phyloP scores from a whole-genome alignment of 2,329 filamentous ascomycete species.

The Sporothrix brunneoviolacea region DNA sequence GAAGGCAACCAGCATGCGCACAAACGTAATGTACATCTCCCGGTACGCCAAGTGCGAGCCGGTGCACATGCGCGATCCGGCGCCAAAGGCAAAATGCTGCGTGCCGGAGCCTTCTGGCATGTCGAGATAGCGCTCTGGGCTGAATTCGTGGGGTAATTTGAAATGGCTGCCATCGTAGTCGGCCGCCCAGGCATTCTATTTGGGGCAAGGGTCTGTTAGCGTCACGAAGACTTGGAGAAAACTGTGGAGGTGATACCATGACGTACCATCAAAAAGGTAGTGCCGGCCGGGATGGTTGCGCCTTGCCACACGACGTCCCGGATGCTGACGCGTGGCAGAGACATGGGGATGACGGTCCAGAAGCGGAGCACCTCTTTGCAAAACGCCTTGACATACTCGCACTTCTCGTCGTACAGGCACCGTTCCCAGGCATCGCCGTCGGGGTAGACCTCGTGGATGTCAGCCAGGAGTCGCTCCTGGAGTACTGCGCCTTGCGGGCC shows the following conservation, averaged over 20 bases:
- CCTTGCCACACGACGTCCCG: constrained; percentile 65
- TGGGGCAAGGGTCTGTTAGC: too few relatives aligned
- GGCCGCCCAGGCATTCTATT: constrained; percentile 69
- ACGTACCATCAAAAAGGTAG: constrained; percentile 75
- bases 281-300: constrained; percentile 63
- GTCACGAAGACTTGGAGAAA: too few relatives aligned
- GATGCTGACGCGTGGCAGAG: constrained; percentile 63
- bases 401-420: constrained; percentile 66
- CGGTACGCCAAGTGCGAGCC: constrained; percentile 6
- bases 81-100: constrained; percentile 58
- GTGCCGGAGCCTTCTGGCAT: constrained; percentile 40
- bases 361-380: constrained; percentile 73
- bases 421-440: constrained; percentile 67
- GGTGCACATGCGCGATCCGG: constrained; percentile 37
- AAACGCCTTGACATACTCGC: constrained; percentile 68
- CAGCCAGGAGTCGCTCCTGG: constrained; percentile 60
- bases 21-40: constrained; percentile 8
- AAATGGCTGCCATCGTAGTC: constrained; percentile 67
- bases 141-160: constrained; percentile 53
- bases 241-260: too few relatives aligned
- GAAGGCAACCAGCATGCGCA: constrained; percentile 8
- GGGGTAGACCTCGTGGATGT: constrained; percentile 65
- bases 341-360: constrained; percentile 75
- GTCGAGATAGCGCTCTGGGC: constrained; percentile 60
- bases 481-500: constrained; percentile 60